Conservation (phyloP, 371 early-diverging fungal genomes). For the Neoconidiobolus thromboides region DNA sequence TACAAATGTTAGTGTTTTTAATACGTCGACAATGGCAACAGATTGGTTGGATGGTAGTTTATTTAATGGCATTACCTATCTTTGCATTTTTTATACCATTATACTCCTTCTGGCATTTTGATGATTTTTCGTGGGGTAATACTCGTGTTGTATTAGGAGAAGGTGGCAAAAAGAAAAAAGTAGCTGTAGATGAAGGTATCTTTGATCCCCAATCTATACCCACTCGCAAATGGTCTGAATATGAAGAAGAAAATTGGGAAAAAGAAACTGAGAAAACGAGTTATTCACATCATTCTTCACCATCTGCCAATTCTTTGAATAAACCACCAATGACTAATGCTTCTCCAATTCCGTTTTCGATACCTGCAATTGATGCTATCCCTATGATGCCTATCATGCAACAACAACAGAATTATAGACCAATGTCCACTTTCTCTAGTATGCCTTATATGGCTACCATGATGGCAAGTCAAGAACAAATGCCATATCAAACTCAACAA, state of each 20-base stretch:
- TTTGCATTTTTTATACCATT: slow-evolving; percentile 66
- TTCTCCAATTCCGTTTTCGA: too few relatives aligned
- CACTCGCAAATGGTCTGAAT: slow-evolving; percentile 37
- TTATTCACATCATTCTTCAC: not conserved
- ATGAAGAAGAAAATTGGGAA: slow-evolving; percentile 28
- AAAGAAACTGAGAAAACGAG: slow-evolving; percentile 9
- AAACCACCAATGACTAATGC: too few relatives aligned
- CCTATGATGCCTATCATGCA: too few relatives aligned
- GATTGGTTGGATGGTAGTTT: slow-evolving; percentile 90
- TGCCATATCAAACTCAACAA: too few relatives aligned
- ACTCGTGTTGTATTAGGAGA: slow-evolving; percentile 73
- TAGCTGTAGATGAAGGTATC: slow-evolving; percentile 24
- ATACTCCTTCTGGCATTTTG: slow-evolving; percentile 91
- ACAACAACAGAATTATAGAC: too few relatives aligned
- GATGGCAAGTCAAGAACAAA: too few relatives aligned
- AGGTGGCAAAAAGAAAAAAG: slow-evolving; percentile 39
- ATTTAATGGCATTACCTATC: slow-evolving; percentile 64
- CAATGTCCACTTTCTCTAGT: too few relatives aligned
- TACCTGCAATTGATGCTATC: too few relatives aligned
- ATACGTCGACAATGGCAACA: slow-evolving; percentile 78
- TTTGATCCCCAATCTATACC: slow-evolving; percentile 46
- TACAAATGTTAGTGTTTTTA: slow-evolving; percentile 69
- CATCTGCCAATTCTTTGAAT: too few relatives aligned
- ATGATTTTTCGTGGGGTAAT: slow-evolving; percentile 96
- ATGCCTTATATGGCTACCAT: too few relatives aligned